Evolutionary conservation across 176 grass and related monocot genomes (phyloP).

Genomic region (Aegilops speltoides): DNA sequence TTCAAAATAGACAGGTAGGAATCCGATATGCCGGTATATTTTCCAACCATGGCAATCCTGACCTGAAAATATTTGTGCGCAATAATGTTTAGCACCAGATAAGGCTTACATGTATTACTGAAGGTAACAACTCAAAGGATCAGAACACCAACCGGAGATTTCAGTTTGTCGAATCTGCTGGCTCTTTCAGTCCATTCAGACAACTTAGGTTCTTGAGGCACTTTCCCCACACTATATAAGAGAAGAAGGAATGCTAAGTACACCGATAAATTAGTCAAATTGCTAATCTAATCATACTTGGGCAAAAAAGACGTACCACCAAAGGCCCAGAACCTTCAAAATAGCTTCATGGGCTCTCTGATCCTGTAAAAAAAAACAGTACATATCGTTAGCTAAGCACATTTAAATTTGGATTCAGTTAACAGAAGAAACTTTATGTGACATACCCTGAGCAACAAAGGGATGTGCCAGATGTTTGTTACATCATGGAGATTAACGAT

Average conservation of each 20-base stretch:
- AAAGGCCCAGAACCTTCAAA: constrained; percentile 67
- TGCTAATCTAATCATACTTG: constrained; percentile 16
- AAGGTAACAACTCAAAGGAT: neutral
- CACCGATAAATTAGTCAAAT: neutral
- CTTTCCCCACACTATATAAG: constrained; percentile 42
- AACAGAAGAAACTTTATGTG: neutral
- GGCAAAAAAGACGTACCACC: constrained; percentile 42
- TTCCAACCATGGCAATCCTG: constrained; percentile 85
- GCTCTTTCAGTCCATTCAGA: constrained; percentile 78
- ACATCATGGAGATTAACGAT: constrained; percentile 94
- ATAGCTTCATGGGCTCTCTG: constrained; percentile 94
- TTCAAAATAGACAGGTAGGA: constrained; percentile 83
- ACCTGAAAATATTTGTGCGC: constrained; percentile 48
- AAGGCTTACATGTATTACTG: neutral
- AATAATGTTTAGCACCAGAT: constrained; percentile 9
- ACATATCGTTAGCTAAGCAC: constrained; percentile 6
- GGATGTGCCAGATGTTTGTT: constrained; percentile 97
- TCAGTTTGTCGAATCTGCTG: constrained; percentile 60
- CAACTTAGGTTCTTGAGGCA: constrained; percentile 49
- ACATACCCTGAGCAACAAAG: constrained; percentile 90
- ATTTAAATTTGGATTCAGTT: constrained; percentile 2
- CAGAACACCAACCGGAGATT: constrained; percentile 48
- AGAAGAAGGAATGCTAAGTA: constrained; percentile 17
- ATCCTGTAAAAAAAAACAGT: constrained; percentile 38
- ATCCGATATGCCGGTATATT: constrained; percentile 73